These are phyloP conservation scores for Phialemoniopsis sp. DNA, from an alignment of 2,329 filamentous ascomycete species.

Conservation along the genomic window DNA sequence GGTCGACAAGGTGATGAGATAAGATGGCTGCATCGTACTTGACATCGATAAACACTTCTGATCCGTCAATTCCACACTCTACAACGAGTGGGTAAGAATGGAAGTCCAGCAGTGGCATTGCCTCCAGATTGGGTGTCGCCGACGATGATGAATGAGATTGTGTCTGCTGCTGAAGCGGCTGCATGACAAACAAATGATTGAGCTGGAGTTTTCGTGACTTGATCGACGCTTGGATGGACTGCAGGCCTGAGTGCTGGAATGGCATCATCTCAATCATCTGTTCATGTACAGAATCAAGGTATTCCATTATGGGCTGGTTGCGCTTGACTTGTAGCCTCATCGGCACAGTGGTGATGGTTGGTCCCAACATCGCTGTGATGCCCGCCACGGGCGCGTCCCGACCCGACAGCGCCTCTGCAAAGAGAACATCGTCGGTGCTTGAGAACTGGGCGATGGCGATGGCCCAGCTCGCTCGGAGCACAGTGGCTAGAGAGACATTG, in stretches of 20 bases:
- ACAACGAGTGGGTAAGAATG: not conserved
- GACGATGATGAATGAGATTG: too few relatives aligned
- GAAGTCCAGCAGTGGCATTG: too few relatives aligned
- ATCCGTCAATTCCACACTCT: not conserved
- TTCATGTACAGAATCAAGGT: not conserved
- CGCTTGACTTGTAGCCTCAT: constrained; percentile 11
- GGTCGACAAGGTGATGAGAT: too few relatives aligned
- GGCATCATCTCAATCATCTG: constrained; percentile 1
- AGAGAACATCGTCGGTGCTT: constrained; percentile 24
- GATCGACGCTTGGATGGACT: not conserved
- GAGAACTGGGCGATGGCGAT: constrained; percentile 10
- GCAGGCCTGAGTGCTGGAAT: not conserved
- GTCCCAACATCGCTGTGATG: constrained; percentile 19
- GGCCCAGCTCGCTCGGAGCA: constrained; percentile 11
- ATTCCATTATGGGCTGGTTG: constrained; percentile 2
- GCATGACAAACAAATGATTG: not conserved
- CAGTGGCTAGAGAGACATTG: constrained; percentile 1
- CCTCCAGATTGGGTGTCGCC: too few relatives aligned
- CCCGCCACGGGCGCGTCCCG: constrained; percentile 16
- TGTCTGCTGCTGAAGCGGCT: too few relatives aligned
- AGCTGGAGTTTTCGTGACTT: not conserved
- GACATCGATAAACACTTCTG: too few relatives aligned
- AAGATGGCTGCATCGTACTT: too few relatives aligned
- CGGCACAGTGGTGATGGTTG: constrained; percentile 23
- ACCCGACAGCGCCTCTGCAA: constrained; percentile 20